A percentile compares a stretch with the other conserved stretches of the same genome.
Evolutionary conservation across 2,329 filamentous ascomycete species (phyloP).

Genomic region (Aureobasidium melanogenum): DNA sequence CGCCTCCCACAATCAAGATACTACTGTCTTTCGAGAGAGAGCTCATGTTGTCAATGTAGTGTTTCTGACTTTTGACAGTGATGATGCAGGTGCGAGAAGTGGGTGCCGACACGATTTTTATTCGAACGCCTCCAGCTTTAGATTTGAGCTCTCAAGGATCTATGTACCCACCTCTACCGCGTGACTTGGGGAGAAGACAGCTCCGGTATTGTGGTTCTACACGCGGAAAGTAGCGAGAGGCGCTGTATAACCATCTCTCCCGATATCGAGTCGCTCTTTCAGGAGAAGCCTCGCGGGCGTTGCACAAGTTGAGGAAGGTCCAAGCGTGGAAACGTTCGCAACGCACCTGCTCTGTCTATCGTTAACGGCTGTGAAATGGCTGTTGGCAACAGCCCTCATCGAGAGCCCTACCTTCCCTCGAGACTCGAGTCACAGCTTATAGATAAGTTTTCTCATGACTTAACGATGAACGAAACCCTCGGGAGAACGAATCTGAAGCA

Average conservation of each 20-base stretch:
- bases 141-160: background rate
- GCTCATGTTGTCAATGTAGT: background rate
- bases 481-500: fast-evolving
- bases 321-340: background rate
- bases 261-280: background rate
- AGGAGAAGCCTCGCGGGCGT: background rate
- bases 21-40: slow-evolving; percentile 17
- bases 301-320: background rate
- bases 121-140: background rate
- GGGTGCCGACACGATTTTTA: background rate
- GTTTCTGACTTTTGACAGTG: background rate
- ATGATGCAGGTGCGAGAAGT: no score
- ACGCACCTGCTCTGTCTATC: background rate
- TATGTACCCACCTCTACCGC: slow-evolving; percentile 1
- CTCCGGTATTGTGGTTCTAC: background rate
- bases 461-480: background rate
- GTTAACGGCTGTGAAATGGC: no score
- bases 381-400: background rate
- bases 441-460: background rate
- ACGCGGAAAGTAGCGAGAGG: background rate
- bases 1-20: slow-evolving; percentile 40
- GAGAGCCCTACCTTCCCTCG: background rate
- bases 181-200: background rate
- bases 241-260: background rate
- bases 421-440: background rate